These are phyloP conservation scores for Liquidambar formosana DNA, from an alignment of 164 flowering plant species.

Conservation along the genomic window DNA sequence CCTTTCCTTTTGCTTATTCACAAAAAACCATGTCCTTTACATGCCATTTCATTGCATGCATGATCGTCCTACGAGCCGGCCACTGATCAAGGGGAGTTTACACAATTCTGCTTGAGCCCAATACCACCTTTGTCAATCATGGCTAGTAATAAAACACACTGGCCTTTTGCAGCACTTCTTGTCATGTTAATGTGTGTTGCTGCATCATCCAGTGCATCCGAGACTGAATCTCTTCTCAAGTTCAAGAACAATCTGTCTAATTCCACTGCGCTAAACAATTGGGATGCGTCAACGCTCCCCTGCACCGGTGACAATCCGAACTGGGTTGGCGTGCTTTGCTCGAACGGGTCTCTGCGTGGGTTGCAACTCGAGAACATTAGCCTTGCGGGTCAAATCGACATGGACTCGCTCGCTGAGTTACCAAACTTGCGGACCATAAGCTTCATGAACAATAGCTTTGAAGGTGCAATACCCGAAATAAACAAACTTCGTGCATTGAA, in stretches of 20 bases:
- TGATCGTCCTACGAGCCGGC: too few relatives aligned
- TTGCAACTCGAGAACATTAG: constrained; percentile 40
- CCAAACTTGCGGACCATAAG: constrained; percentile 34
- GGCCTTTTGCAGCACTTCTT: background rate
- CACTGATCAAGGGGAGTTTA: too few relatives aligned
- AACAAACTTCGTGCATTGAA: constrained; percentile 37
- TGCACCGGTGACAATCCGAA: constrained; percentile 16
- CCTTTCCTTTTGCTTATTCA: too few relatives aligned
- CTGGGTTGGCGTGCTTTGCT: constrained; percentile 46
- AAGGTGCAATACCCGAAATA: constrained; percentile 58
- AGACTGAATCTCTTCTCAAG: constrained; percentile 24
- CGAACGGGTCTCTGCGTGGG: constrained; percentile 19
- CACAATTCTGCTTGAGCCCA: too few relatives aligned
- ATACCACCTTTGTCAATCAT: too few relatives aligned
- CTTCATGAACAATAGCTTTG: constrained; percentile 52
- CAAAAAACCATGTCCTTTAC: too few relatives aligned
- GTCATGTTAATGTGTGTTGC: background rate
- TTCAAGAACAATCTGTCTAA: constrained; percentile 31
- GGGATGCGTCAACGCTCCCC: constrained; percentile 21
- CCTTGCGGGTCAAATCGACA: constrained; percentile 39
- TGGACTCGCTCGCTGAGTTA: constrained; percentile 26
- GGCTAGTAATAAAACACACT: too few relatives aligned
- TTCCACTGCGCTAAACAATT: background rate
- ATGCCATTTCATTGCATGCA: too few relatives aligned
- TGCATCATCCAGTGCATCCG: background rate